Evolutionary conservation across 1,284 basidiomycete species (phyloP).

Genomic region (Termitomyces sp.): DNA sequence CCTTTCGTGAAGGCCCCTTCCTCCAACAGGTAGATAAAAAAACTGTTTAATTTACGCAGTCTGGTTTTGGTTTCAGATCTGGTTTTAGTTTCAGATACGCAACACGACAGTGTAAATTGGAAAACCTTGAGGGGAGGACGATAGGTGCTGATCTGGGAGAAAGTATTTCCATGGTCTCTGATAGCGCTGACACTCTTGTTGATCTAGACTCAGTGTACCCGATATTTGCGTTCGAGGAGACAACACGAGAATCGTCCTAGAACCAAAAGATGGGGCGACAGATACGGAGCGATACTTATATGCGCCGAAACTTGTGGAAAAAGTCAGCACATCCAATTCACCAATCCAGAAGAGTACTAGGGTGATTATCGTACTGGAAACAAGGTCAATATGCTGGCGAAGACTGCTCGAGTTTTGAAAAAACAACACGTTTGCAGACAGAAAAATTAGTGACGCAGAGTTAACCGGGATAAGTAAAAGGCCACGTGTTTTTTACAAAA

Average conservation of each 20-base stretch:
- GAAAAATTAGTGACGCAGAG: not conserved
- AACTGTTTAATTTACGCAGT: not conserved
- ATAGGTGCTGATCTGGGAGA: not conserved
- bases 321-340: not conserved
- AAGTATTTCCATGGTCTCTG: not conserved
- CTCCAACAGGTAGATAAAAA: not conserved
- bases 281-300: not conserved
- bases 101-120: not conserved
- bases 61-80: not conserved
- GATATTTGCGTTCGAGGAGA: not conserved
- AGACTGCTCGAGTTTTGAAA: not conserved
- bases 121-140: no score
- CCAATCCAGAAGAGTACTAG: not conserved
- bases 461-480: no score
- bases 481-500: constrained; percentile 22
- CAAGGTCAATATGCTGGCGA: no score
- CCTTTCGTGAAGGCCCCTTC: not conserved
- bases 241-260: not conserved
- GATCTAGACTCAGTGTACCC: no score
- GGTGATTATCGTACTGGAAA: not conserved
- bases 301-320: no score
- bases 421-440: not conserved
- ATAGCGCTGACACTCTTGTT: not conserved
- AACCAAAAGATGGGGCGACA: not conserved
- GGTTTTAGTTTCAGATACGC: not conserved